Evolutionary conservation across 805 yeast genomes (phyloP).

Genomic region (Zygoascus bituminiphila): DNA sequence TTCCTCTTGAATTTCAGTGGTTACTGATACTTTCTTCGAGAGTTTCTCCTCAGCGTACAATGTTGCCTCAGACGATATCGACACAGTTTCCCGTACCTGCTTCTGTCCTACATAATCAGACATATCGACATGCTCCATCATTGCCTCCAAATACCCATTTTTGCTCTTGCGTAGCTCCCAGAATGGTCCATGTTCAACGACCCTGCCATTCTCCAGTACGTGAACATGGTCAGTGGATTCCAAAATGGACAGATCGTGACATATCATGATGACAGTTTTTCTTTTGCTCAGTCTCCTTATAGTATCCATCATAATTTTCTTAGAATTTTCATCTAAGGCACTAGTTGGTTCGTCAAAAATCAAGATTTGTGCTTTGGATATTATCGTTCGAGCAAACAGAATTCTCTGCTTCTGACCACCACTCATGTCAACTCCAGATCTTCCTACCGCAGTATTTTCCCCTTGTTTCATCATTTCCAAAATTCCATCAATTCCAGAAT

Average conservation of each 20-base stretch:
- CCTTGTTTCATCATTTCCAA: constrained; percentile 46
- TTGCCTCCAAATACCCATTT: background rate
- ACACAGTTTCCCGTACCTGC: background rate
- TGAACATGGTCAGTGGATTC: constrained; percentile 48
- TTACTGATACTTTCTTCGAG: background rate
- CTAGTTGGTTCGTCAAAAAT: constrained; percentile 81
- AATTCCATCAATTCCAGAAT: constrained; percentile 46
- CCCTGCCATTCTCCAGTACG: constrained; percentile 50
- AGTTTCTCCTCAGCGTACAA: background rate
- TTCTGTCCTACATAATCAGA: background rate
- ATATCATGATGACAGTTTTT: constrained; percentile 69
- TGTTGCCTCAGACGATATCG: background rate
- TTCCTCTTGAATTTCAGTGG: background rate
- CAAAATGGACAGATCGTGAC: constrained; percentile 67
- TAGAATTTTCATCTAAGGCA: constrained; percentile 60
- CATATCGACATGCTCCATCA: background rate
- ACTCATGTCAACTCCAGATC: constrained; percentile 46
- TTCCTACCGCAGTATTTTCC: constrained; percentile 42
- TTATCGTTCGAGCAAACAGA: constrained; percentile 72
- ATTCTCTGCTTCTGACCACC: constrained; percentile 91
- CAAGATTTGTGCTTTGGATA: constrained; percentile 66
- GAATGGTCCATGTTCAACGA: constrained; percentile 25
- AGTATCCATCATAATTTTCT: constrained; percentile 31
- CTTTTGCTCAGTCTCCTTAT: constrained; percentile 40
- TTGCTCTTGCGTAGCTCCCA: constrained; percentile 1